phyloP scores from a whole-genome alignment of 345 rosid species.

The Gossypium herbaceum region DNA sequence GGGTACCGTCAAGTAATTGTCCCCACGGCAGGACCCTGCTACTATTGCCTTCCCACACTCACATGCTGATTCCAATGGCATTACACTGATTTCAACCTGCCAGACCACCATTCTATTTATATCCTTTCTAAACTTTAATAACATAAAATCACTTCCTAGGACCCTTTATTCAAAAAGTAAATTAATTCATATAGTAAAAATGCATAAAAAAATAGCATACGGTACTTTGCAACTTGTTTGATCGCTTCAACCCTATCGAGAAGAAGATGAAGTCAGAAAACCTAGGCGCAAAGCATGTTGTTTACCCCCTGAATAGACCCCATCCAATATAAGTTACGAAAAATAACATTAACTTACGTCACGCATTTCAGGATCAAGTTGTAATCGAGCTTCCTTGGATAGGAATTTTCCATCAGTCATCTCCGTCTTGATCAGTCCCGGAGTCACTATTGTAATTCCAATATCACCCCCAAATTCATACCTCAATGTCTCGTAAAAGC shows the following conservation, averaged over 20 bases:
- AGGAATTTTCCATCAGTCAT: conserved; percentile 39
- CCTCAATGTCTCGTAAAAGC: conserved; percentile 43
- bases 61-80: conserved; percentile 22
- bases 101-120: neutral
- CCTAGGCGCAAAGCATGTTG: no score
- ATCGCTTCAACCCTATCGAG: no score
- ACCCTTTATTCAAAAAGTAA: no score
- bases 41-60: conserved; percentile 33
- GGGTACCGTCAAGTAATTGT: conserved; percentile 35
- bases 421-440: conserved; percentile 37
- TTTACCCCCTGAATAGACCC: no score
- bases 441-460: conserved; percentile 47
- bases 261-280: no score
- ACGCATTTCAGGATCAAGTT: conserved; percentile 32
- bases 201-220: no score
- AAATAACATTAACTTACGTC: conserved; percentile 31
- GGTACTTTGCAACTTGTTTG: no score
- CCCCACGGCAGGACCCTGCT: conserved; percentile 41
- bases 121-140: no score
- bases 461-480: conserved; percentile 38
- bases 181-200: no score
- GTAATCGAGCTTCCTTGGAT: conserved; percentile 34
- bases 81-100: conserved; percentile 24
- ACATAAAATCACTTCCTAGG: no score
- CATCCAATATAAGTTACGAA: no score